phyloP scores from a whole-genome alignment of 768 basidiomycete genomes.

The Lentinus tigrinus region DNA sequence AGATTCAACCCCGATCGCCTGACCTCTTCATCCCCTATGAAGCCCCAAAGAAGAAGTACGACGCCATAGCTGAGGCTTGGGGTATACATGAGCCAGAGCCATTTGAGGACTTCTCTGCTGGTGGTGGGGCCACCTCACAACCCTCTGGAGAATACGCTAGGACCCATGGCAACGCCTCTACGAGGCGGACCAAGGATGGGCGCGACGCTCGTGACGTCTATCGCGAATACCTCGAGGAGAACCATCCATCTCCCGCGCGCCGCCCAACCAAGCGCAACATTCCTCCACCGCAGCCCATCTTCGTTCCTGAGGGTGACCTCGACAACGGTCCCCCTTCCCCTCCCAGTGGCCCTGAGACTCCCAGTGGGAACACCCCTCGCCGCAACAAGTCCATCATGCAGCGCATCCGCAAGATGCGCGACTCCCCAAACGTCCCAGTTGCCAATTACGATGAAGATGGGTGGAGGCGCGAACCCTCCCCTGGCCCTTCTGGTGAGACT shows the following conservation, averaged over 20 bases:
- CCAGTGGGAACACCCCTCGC: conserved; percentile 48
- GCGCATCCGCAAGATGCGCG: conserved; percentile 86
- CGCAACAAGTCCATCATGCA: conserved; percentile 85
- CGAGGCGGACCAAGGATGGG: conserved; percentile 44
- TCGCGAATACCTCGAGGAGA: conserved; percentile 43
- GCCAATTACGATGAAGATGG: conserved; percentile 40
- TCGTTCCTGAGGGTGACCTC: conserved; percentile 52
- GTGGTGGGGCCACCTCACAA: conserved; percentile 49
- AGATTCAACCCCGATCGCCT: conserved; percentile 24
- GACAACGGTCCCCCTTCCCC: conserved; percentile 37
- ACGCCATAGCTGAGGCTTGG: conserved; percentile 91
- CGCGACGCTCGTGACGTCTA: conserved; percentile 51
- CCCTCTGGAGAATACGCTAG: conserved; percentile 44
- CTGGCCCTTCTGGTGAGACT: conserved; percentile 41
- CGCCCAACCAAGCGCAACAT: conserved; percentile 50
- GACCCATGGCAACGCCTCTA: conserved; percentile 44
- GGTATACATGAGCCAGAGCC: conserved; percentile 92
- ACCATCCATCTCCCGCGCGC: conserved; percentile 27
- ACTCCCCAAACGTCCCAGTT: conserved; percentile 81
- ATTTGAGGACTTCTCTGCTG: conserved; percentile 86
- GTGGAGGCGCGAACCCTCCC: conserved; percentile 39
- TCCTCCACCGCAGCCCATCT: conserved; percentile 84
- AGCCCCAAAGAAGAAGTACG: conserved; percentile 80
- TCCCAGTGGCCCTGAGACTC: conserved; percentile 39
- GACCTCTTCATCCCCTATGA: conserved; percentile 45